Conservation (phyloP, 208 protist species). For the Crithidia mellificae region DNA sequence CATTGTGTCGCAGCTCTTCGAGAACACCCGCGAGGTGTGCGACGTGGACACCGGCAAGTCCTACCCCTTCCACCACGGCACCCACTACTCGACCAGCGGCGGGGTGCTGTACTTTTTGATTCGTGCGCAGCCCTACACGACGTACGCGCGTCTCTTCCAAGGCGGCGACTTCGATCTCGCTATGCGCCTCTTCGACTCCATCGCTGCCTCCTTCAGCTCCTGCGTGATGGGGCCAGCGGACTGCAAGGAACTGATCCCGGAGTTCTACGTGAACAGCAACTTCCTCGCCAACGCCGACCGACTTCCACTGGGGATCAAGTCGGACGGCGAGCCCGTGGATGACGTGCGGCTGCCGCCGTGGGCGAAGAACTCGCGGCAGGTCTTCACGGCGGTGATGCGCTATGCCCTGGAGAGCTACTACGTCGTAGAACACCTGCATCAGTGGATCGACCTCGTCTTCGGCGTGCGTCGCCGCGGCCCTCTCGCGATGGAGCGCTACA, state of each 20-base stretch:
- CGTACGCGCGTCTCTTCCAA: slow-evolving; percentile 82
- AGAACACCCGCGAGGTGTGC: slow-evolving; percentile 43
- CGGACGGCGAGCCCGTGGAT: slow-evolving; percentile 81
- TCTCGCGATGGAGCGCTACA: slow-evolving; percentile 87
- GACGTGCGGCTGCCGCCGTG: slow-evolving; percentile 96
- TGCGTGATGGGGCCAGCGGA: slow-evolving; percentile 85
- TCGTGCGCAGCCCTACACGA: slow-evolving; percentile 97
- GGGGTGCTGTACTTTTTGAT: slow-evolving; percentile 97
- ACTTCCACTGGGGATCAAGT: slow-evolving; percentile 84
- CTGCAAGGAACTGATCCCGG: slow-evolving; percentile 96
- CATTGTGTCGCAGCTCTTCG: slow-evolving; percentile 84
- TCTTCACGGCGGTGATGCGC: slow-evolving; percentile 92
- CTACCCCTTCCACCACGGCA: slow-evolving; percentile 97
- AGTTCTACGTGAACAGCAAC: slow-evolving; percentile 94
- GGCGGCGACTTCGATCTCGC: slow-evolving; percentile 93
- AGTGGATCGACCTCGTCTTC: slow-evolving; percentile 99
- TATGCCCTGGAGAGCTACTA: slow-evolving; percentile 93
- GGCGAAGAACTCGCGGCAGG: slow-evolving; percentile 88
- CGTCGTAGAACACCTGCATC: slow-evolving; percentile 91
- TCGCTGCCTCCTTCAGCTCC: slow-evolving; percentile 82
- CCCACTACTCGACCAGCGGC: slow-evolving; percentile 97
- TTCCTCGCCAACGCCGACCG: slow-evolving; percentile 93
- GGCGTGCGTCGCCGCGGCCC: slow-evolving; percentile 94
- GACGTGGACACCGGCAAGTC: slow-evolving; percentile 37
- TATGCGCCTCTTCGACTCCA: slow-evolving; percentile 94